Conservation (phyloP, 2,329 filamentous ascomycete genomes). For the Colletotrichum graminicola region DNA sequence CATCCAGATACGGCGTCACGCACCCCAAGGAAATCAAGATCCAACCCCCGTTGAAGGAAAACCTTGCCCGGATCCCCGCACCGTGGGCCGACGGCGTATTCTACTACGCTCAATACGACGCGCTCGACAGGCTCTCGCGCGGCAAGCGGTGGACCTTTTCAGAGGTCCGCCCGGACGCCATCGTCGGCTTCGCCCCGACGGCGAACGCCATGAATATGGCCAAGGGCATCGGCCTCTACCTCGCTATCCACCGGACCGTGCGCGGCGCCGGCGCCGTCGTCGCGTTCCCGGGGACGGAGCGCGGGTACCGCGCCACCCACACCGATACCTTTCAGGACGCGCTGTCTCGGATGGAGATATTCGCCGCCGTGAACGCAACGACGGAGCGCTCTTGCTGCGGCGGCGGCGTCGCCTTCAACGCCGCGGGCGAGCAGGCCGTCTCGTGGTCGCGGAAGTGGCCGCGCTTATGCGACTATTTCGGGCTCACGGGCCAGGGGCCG, state of each 20-base stretch:
- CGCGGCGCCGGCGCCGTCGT: slow-evolving; percentile 38
- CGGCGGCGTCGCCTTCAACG: slow-evolving; percentile 39
- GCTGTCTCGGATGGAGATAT: slow-evolving; percentile 42
- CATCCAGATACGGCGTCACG: slow-evolving; percentile 39
- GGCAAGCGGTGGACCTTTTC: slow-evolving; percentile 42
- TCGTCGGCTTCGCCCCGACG: slow-evolving; percentile 41
- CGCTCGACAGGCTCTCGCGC: slow-evolving; percentile 23
- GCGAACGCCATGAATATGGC: slow-evolving; percentile 43
- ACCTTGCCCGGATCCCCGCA: slow-evolving; percentile 37
- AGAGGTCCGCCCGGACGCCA: slow-evolving; percentile 43
- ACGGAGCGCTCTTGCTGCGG: slow-evolving; percentile 38
- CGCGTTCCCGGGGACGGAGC: slow-evolving; percentile 36
- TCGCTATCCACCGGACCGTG: slow-evolving; percentile 37
- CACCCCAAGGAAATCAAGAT: slow-evolving; percentile 22
- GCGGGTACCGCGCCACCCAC: slow-evolving; percentile 37
- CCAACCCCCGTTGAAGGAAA: slow-evolving; percentile 32
- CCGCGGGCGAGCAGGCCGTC: slow-evolving; percentile 37
- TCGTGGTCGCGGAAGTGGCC: slow-evolving; percentile 43
- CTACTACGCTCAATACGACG: slow-evolving; percentile 41
- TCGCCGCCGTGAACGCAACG: slow-evolving; percentile 33
- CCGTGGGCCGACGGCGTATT: slow-evolving; percentile 42
- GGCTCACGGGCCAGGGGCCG: slow-evolving; percentile 29
- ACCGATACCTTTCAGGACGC: slow-evolving; percentile 44
- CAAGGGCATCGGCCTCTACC: slow-evolving; percentile 41
- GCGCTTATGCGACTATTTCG: slow-evolving; percentile 37